Evolutionary conservation across 768 basidiomycete genomes (phyloP).

Genomic region (Auricularia sp.): DNA sequence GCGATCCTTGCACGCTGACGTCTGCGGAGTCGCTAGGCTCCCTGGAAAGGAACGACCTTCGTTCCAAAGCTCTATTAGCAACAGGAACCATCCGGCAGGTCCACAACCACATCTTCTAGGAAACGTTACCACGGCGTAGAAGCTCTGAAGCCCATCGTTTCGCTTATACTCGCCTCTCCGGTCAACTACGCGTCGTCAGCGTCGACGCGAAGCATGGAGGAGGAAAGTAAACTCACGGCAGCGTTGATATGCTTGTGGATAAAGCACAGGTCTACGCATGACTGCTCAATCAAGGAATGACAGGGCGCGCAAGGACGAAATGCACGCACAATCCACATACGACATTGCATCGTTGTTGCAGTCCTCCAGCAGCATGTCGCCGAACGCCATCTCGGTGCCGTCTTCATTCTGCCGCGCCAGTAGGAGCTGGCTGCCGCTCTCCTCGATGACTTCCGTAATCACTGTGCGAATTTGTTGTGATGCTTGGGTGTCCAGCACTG

Average conservation of each 20-base stretch:
- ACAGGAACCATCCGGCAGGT: neutral
- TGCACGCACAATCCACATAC: constrained; percentile 71
- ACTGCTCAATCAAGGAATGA: neutral
- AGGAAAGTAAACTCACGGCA: constrained; percentile 17
- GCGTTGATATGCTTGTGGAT: constrained; percentile 30
- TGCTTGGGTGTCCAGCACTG: constrained; percentile 57
- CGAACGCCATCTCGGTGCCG: constrained; percentile 87
- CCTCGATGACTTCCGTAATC: constrained; percentile 46
- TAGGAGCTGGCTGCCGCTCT: constrained; percentile 36
- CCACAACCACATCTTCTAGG: neutral
- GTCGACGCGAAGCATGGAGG: neutral
- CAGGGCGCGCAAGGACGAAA: neutral
- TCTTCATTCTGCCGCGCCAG: constrained; percentile 90
- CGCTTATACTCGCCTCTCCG: neutral
- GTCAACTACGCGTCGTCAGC: neutral
- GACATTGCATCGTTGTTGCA: constrained; percentile 92
- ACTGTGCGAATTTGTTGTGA: constrained; percentile 83
- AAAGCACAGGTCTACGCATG: constrained; percentile 24
- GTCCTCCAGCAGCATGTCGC: constrained; percentile 95
- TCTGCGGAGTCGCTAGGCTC: too few relatives aligned
- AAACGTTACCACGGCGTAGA: neutral
- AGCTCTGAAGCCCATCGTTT: neutral
- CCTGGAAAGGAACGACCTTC: too few relatives aligned
- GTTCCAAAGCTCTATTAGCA: too few relatives aligned
- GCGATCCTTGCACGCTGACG: too few relatives aligned